Evolutionary conservation across 768 basidiomycete genomes (phyloP), one percentile per base, ranked within the genome.

Genomic region (Boletus sp.): DNA sequence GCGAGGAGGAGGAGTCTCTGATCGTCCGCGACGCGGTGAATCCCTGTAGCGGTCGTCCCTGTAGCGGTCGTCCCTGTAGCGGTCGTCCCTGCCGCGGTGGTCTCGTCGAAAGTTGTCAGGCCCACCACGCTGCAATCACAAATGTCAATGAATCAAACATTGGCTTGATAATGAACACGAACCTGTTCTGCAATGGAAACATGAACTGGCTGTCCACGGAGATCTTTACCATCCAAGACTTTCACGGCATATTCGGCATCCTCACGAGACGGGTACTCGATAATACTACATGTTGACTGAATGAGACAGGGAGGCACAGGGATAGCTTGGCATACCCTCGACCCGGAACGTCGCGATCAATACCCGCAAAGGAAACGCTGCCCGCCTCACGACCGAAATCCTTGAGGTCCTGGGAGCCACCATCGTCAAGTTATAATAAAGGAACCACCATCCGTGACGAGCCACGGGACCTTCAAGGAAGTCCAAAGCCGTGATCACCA

Each of bases 341-440:
- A 32, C 89, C 90, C 28, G 90, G 85, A 60, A 73, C 71, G 67
- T 94, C 88, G 39, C 93, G 87, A 70, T 98, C 95, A 58, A 98
- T 89, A 69, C 98, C 96, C 41, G 96, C 94, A 66, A 91, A 98
- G 18, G 90, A 92, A 56, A 98, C 93, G 68, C 86, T 90, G 42
- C 93, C 94, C 49, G 91, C 92, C 67, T 93, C 88, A 59, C 96
- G 92, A 64, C 94, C 96, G 59, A 95, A 98, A 70, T 98, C 96
- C 76, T 98, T 98, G 71, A 98, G 78, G 71, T 98, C 96, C 96
- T 98, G 71, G 67, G 75, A 69, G 73, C 56, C 74, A 64, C 74
- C 72, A 70, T 55, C 29, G 62, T 64, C 54, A 68, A 58, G 60
- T 63, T 36, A 24, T 24, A 24, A 24, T 24, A 24, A 24, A 58